Evolutionary conservation across 2,329 filamentous ascomycete species (phyloP), one percentile per base, ranked within the genome.

Genomic region (Nemania sp.): DNA sequence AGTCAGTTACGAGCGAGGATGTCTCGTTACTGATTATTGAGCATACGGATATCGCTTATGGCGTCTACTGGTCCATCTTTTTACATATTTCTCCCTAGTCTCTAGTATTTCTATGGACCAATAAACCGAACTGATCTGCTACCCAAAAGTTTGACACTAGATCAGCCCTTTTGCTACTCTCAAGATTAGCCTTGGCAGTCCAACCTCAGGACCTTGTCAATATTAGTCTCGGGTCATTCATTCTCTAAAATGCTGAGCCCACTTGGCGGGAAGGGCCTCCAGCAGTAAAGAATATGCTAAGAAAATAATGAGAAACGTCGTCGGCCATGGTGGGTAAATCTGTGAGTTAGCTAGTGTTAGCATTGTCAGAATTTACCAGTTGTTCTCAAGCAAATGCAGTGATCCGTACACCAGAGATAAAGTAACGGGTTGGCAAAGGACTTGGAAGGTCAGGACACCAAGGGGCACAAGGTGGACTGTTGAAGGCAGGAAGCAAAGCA

Each of bases 401-500:
- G 40, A 40, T 52, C 10, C n/a, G 32, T 39, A 49, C 21, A 13
- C 29, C 18, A 25, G 6, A 35, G 50, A 34, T 34, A 18, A 43
- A 46, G 40, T 21, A 11, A 21, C 12, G 13, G 29, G 17, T 34
- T 46, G 45, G 29, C 21, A 37, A 48, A 20, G 17, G 12, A 37
- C 21, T 34, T 20, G 52, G 29, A 25, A 35, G 35, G 32, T 39
- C 50, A 53, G 34, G 57, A 59, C 48, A 57, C 52, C 21, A 20
- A n/a, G 51, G 43, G 50, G 18, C 62, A 64, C 62, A 17, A 21
- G 50, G 32, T 29, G 54, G 48, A 48, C 32, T 35, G 43, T 54
- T n/a, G 39, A 51, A 47, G 59, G 51, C 43, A 47, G 42, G 55
- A 17, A 51, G 35, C 25, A 21, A 61, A 58, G 45, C 34, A 34